Base-by-base conservation (phyloP, 2,329 filamentous ascomycete species). In the Botrytis medusae region DNA sequence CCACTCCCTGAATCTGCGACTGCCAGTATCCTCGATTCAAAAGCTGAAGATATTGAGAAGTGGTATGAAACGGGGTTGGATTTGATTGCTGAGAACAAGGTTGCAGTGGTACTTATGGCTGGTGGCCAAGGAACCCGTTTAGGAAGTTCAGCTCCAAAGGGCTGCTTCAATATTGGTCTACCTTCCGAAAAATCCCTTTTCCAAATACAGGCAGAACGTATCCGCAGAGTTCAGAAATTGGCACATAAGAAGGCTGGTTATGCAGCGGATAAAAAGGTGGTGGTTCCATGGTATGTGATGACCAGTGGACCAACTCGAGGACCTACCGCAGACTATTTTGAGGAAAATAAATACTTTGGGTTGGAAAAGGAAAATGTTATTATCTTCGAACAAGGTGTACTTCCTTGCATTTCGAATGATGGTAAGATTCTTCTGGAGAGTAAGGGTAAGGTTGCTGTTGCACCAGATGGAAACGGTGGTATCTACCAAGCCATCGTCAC, bases 281-380 rank as follows among this genome's bases (percentile, higher is more conserved):
- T 92, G 46, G 91, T 98, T 60, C 96, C 96, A 20, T 99, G 96
- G 96, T 99, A 99, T 84, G 94, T 99, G 83, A 99, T 99, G 96
- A 99, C 96, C 79, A 97, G 94, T 80, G 96, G 96, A 7, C 96
- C 96, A 63, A 99, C 96, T 12, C 90, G 95, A 77, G 90, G 90
- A 75, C 93, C 95, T 59, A 99, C 96, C n/a, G 93, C 97, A 86
- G 87, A 92, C 75, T 99, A 96, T 86, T 98, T 99, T 83, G 85
- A 92, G 82, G 87, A 97, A 83, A 88, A 98, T 86, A 89, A 89
- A 73, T 98, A 94, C 86, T 99, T 99, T 82, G 96, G 96, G 9
- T 85, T 99, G 74, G 87, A 91, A 77, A 89, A 93, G 84, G 90
- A 92, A 82, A 96, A 99, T 81, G 92, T 99, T 75, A 84, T 92